Evolutionary conservation across 2,329 filamentous ascomycete species (phyloP), one percentile per base, ranked within the genome.

Genomic region (Phaeoacremonium minimum): DNA sequence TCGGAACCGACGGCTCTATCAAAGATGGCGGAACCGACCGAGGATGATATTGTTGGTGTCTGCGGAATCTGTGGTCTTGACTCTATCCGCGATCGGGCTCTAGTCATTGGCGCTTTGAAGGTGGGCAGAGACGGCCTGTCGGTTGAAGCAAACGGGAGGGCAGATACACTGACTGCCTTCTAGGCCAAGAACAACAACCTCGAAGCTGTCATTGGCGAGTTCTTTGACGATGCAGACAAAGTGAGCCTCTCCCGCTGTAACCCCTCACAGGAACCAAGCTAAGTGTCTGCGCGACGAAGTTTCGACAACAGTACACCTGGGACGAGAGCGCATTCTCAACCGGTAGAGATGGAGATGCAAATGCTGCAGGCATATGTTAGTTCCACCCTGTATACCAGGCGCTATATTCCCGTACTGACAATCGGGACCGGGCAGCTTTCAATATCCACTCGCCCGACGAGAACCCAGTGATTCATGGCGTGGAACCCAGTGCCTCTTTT

Each of bases 371-470:
- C 22, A 26, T 26, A 9, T 26, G 22, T 26, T 9, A n/a, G 22
- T 26, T n/a, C n/a, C 22, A 9, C 22, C n/a, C n/a, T n/a, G n/a
- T n/a, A n/a, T n/a, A n/a, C n/a, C n/a, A n/a, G n/a, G n/a, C n/a
- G n/a, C n/a, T n/a, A n/a, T n/a, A n/a, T n/a, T n/a, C 31, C 37
- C 26, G 39, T 26, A 41, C 30, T 32, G 13, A n/a, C 18, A 35
- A 43, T 29, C 22, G 9, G 22, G n/a, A 26, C n/a, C n/a, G 20
- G 39, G 19, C 36, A 71, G 73, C 73, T 13, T 81, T 80, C 50
- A 69, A 72, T 44, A 70, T 81, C 41, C 73, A 80, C 42, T 64
- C 69, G 7, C 59, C 71, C 30, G 69, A 71, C 46, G 65, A 69
- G 38, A 57, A 56, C 41, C 52, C 51, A 22, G 50, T 68, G 22